Conservation (phyloP, 129 eudicot species). For the Arctium minus region DNA sequence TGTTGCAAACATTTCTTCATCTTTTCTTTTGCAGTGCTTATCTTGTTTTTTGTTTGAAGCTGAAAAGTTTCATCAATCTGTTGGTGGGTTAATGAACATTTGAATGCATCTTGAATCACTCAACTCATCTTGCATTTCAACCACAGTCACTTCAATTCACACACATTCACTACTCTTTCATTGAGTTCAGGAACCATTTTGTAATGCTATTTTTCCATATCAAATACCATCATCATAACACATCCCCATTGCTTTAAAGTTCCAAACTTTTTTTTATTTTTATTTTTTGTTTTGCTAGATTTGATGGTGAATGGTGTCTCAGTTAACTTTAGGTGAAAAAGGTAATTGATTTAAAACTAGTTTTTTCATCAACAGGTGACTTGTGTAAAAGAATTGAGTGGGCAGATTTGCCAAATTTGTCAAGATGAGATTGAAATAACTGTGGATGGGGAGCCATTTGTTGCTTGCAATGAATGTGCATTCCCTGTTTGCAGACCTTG, state of each 20-base stretch:
- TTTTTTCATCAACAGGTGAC: constrained; percentile 50
- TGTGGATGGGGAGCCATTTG: constrained; percentile 55
- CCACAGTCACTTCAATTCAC: not conserved
- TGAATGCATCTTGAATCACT: constrained; percentile 6
- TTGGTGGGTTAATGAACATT: not conserved
- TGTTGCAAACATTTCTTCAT: not conserved
- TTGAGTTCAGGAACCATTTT: not conserved
- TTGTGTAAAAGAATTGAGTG: constrained; percentile 57
- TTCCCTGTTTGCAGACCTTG: constrained; percentile 75
- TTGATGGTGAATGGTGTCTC: not conserved
- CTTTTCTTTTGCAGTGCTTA: not conserved
- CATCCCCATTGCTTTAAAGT: not conserved
- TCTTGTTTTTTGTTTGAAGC: not conserved
- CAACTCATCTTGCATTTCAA: not conserved
- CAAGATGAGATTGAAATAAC: constrained; percentile 57
- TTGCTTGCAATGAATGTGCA: constrained; percentile 86
- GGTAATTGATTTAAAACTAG: not conserved
- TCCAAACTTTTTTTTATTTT: not conserved
- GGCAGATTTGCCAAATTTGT: constrained; percentile 66
- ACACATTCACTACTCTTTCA: not conserved
- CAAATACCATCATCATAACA: not conserved
- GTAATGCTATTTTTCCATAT: not conserved
- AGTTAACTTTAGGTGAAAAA: not conserved
- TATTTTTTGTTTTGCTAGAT: not conserved
- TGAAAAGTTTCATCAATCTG: not conserved